Evolutionary conservation across 1,284 basidiomycete species (phyloP).

Genomic region (Wolfiporia cocos): DNA sequence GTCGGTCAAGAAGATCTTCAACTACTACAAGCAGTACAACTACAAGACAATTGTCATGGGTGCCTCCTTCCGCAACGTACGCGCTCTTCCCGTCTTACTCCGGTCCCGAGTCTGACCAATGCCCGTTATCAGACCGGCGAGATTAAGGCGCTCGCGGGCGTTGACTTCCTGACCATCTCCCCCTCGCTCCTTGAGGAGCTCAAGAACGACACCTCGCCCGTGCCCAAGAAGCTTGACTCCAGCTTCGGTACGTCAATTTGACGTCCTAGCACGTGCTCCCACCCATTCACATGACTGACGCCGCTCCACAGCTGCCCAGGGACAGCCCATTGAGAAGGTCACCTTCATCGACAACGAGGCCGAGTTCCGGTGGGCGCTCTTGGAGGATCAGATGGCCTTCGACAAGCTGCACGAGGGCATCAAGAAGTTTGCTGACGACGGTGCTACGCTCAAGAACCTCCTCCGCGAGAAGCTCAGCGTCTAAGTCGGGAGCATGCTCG

Average conservation of each 20-base stretch:
- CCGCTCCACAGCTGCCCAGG: slow-evolving; percentile 40
- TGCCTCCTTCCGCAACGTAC: slow-evolving; percentile 95
- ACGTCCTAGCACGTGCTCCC: slow-evolving; percentile 1
- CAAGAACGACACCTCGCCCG: slow-evolving; percentile 70
- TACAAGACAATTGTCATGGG: slow-evolving; percentile 99
- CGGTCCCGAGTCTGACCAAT: slow-evolving; percentile 13
- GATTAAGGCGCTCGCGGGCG: slow-evolving; percentile 92
- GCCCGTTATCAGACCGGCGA: slow-evolving; percentile 60
- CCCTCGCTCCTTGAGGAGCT: slow-evolving; percentile 91
- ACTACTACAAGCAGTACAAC: slow-evolving; percentile 98
- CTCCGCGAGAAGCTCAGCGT: slow-evolving; percentile 76
- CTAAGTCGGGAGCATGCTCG: slow-evolving; percentile 21
- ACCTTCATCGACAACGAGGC: slow-evolving; percentile 90
- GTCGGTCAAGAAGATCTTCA: slow-evolving; percentile 95
- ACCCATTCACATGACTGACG: neutral
- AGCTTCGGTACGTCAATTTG: slow-evolving; percentile 44
- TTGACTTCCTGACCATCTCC: slow-evolving; percentile 95
- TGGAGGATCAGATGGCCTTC: slow-evolving; percentile 92
- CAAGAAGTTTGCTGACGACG: slow-evolving; percentile 95
- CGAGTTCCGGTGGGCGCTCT: slow-evolving; percentile 91
- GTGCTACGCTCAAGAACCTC: slow-evolving; percentile 81
- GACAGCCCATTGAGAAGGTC: slow-evolving; percentile 73
- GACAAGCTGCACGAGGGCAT: slow-evolving; percentile 98
- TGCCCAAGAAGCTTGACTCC: slow-evolving; percentile 84
- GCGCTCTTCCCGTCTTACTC: neutral